phyloP scores from a whole-genome alignment of 2,329 filamentous ascomycete genomes.

The Pestalotiopsis sp. region DNA sequence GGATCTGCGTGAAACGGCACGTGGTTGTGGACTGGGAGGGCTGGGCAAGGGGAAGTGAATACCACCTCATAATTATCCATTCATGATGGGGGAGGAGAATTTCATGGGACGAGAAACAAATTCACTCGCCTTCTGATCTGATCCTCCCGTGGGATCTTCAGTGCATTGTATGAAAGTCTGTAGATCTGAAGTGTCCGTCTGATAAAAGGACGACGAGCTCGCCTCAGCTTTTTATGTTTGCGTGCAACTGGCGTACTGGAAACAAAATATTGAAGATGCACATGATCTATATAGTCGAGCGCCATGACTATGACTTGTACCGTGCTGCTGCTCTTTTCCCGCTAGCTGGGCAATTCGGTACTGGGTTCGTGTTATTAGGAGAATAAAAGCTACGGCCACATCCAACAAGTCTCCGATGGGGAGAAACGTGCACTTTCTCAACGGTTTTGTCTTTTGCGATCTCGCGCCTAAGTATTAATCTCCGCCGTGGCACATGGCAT shows the following conservation, averaged over 20 bases:
- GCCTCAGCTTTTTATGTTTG: not conserved
- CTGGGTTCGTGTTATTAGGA: not conserved
- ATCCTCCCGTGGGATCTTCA: not conserved
- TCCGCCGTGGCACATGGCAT: too few species aligned
- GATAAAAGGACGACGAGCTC: not conserved
- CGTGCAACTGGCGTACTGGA: not conserved
- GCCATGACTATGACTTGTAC: not conserved
- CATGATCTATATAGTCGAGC: not conserved
- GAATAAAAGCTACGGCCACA: not conserved
- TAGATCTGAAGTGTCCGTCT: not conserved
- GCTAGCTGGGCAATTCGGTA: not conserved
- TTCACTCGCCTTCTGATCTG: not conserved
- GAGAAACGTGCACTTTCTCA: too few species aligned
- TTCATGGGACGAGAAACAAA: not conserved
- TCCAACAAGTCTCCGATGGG: too few species aligned
- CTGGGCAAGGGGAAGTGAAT: not conserved
- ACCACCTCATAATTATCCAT: not conserved
- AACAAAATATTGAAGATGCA: not conserved
- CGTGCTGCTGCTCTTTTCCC: not conserved
- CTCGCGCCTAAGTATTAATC: too few species aligned
- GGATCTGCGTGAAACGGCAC: constrained; percentile 9
- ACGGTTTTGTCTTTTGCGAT: too few species aligned
- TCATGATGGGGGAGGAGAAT: not conserved
- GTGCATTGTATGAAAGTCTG: not conserved
- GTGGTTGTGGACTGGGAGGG: not conserved